Base-by-base conservation (phyloP, 352 stramenopile species). In the Phytophthora niederhauseri region DNA sequence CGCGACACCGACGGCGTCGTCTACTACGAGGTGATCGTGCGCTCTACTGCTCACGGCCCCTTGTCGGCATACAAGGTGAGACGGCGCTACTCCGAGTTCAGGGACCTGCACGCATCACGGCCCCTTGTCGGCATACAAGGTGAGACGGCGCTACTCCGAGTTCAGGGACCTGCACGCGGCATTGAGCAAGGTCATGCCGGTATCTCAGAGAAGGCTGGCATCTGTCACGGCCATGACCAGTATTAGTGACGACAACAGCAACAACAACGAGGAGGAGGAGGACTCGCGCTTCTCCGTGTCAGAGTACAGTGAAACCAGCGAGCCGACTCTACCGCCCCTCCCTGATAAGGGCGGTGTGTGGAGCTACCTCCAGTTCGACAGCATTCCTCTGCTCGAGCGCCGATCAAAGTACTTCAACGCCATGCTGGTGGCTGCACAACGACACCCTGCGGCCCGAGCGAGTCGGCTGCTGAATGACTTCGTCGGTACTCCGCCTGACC, bases 11-110 rank as follows among this genome's bases (percentile, higher is more conserved):
- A 93, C 68, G 85, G 83, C 17, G 66, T 93, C 53, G 82, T 92
- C 15, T 93, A 92, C 69, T 93, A 93, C 57, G 85, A 93, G 66
- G 88, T 93, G 61, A 83, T 92, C 31, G 80, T 93, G 55, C 73
- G 82, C 46, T 91, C 80, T 6, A 77, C 68, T 2, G 72, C 80
- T 8, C 79, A 91, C 63, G 85, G 85, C 0, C 85, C 85, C n/a
- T 72, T 93, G 6, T 93, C 85, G 0, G 82, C 85, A 12, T 93
- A 92, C 76, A 93, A 91, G 61, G 85, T 93, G 36, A 80, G 85
- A 20, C 85, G 85, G 11, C 83, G 85, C 4, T 93, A 90, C 75
- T 92, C 85, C 4, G 85, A 93, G 66, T 93, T 93, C 58, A 76
- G 73, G 9, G 76, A 83, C 19, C 68, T 93, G 34, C 83, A 93